These are phyloP conservation scores for Knoxdaviesia proteae DNA, from an alignment of 2,329 filamentous ascomycete genomes.

Conservation along the genomic window DNA sequence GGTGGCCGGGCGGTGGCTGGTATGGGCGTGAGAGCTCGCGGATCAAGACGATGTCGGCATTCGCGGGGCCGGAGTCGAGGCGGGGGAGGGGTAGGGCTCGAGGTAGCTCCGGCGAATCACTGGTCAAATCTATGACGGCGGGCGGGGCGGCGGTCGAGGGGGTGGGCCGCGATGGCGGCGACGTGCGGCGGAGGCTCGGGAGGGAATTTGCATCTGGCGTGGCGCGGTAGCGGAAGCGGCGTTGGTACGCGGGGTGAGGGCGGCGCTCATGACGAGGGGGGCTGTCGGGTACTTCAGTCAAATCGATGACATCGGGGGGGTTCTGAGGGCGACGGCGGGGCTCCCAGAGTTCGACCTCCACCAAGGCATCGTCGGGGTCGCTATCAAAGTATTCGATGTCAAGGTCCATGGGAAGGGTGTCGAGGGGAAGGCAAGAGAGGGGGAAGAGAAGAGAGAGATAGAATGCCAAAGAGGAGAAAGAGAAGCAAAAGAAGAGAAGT, in stretches of 20 bases:
- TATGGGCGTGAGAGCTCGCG: background rate
- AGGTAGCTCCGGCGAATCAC: slow-evolving; percentile 11
- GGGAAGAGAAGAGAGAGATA: too few relatives aligned
- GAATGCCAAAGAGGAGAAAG: too few relatives aligned
- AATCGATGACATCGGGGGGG: slow-evolving; percentile 20
- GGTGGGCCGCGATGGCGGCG: slow-evolving; percentile 4
- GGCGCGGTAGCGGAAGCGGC: slow-evolving; percentile 5
- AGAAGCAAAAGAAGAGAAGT: too few relatives aligned
- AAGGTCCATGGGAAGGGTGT: too few relatives aligned
- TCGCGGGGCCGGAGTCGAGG: background rate
- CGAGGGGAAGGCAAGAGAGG: too few relatives aligned
- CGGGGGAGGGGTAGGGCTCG: slow-evolving; percentile 7
- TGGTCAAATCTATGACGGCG: slow-evolving; percentile 30
- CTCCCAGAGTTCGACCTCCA: too few relatives aligned
- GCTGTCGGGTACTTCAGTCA: slow-evolving; percentile 29
- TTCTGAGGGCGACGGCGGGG: too few relatives aligned
- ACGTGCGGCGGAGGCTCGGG: slow-evolving; percentile 8
- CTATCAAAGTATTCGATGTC: too few relatives aligned
- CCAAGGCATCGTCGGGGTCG: too few relatives aligned
- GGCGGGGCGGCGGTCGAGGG: background rate
- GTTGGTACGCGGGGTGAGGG: too few relatives aligned
- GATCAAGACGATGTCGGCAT: background rate
- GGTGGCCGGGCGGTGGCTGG: too few relatives aligned
- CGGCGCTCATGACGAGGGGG: slow-evolving; percentile 7
- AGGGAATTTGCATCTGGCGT: background rate